These are phyloP conservation scores for Saturnispora gosingensis DNA, from an alignment of 805 yeast genomes.

Conservation along the genomic window DNA sequence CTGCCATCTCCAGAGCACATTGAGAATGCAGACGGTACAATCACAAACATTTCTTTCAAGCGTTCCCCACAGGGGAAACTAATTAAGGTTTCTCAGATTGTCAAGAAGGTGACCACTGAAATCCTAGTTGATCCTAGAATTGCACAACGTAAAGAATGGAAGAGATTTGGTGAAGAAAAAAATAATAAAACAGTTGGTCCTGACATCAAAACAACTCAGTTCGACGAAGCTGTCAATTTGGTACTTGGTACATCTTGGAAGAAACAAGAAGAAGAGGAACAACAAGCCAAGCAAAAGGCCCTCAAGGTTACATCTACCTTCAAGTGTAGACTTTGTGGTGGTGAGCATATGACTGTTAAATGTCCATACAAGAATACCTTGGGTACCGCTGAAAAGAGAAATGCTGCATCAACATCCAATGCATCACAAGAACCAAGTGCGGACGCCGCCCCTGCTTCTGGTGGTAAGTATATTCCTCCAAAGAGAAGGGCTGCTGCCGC, in stretches of 20 bases:
- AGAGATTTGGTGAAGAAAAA: slow-evolving; percentile 76
- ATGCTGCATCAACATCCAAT: background rate
- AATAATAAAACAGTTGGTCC: slow-evolving; percentile 70
- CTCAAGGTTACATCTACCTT: slow-evolving; percentile 49
- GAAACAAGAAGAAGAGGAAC: slow-evolving; percentile 65
- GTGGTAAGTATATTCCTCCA: slow-evolving; percentile 49
- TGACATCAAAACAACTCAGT: slow-evolving; percentile 76
- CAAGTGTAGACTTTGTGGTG: slow-evolving; percentile 85
- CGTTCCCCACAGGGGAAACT: slow-evolving; percentile 72
- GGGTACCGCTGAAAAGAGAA: slow-evolving; percentile 31
- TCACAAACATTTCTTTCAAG: slow-evolving; percentile 73
- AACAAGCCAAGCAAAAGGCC: slow-evolving; percentile 38
- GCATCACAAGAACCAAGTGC: slow-evolving; percentile 13
- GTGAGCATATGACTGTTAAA: slow-evolving; percentile 84
- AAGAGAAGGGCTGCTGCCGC: slow-evolving; percentile 38
- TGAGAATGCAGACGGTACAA: slow-evolving; percentile 79
- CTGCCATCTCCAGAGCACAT: slow-evolving; percentile 68
- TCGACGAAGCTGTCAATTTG: slow-evolving; percentile 76
- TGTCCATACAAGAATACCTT: slow-evolving; percentile 94
- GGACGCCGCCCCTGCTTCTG: slow-evolving; percentile 8
- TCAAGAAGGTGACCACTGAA: slow-evolving; percentile 65
- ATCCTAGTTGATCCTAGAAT: slow-evolving; percentile 79
- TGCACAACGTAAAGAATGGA: slow-evolving; percentile 85
- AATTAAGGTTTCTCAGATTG: slow-evolving; percentile 78
- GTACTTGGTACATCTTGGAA: slow-evolving; percentile 71